Conservation (phyloP, 495 filamentous ascomycete species). For the Neurospora sp. region DNA sequence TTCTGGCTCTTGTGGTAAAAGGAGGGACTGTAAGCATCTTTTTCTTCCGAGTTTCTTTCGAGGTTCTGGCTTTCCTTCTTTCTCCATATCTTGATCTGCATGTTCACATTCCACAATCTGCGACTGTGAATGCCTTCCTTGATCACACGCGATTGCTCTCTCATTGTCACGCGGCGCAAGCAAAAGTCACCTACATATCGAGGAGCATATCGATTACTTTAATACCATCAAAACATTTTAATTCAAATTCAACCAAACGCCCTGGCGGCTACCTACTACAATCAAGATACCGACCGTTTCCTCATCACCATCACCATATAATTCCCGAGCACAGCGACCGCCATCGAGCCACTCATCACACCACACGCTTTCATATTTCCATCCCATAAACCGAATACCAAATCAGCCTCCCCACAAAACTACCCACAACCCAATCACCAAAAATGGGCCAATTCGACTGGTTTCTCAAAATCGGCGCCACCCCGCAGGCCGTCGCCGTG, state of each 20-base stretch:
- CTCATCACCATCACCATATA: neutral
- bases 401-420: neutral
- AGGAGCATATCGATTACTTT: neutral
- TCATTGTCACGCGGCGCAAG: neutral
- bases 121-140: neutral
- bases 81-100: neutral
- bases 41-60: neutral
- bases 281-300: neutral
- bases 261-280: neutral
- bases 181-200: neutral
- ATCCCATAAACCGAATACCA: neutral
- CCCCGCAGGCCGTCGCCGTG: constrained; percentile 37
- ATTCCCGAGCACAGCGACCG: neutral
- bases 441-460: constrained; percentile 40
- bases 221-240: neutral
- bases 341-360: neutral
- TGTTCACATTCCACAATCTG: neutral
- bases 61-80: neutral
- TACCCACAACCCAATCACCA: neutral
- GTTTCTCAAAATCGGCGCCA: constrained; percentile 37
- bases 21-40: neutral
- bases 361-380: neutral
- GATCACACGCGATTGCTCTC: neutral
- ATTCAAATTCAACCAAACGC: neutral
- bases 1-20: neutral